These are phyloP conservation scores for Neopestalotiopsis sp. DNA, from an alignment of 2,329 filamentous ascomycete species.

Conservation along the genomic window DNA sequence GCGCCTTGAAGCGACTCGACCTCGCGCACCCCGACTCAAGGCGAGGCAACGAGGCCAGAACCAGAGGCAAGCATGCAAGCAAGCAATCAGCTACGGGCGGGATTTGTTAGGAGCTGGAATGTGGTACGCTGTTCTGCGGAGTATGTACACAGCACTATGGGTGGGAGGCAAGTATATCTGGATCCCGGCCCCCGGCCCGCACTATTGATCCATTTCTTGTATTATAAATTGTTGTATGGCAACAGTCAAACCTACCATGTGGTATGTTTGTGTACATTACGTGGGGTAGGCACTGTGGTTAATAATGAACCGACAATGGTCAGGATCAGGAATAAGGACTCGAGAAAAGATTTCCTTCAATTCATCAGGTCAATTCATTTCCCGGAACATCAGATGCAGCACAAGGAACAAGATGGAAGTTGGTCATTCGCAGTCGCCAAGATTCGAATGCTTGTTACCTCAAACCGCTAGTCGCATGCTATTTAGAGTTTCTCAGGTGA, in stretches of 20 bases:
- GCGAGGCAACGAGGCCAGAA: background rate
- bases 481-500: constrained; percentile 19
- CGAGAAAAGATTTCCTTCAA: background rate
- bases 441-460: constrained; percentile 7
- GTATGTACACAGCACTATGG: background rate
- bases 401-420: background rate
- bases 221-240: background rate
- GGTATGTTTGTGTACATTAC: constrained; percentile 1
- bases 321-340: background rate
- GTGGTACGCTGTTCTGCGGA: background rate
- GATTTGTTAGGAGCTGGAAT: background rate
- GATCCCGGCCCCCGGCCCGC: background rate
- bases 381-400: background rate
- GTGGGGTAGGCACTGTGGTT: background rate
- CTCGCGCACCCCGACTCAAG: constrained; percentile 8
- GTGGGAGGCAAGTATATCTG: background rate
- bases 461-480: constrained; percentile 16
- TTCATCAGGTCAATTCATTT: constrained; percentile 1
- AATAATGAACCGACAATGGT: no score
- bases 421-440: background rate
- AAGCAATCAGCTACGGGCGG: background rate
- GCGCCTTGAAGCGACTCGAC: background rate
- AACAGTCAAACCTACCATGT: constrained; percentile 10
- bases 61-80: background rate
- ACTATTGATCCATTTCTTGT: constrained; percentile 12